phyloP scores from a whole-genome alignment of 2,329 filamentous ascomycete genomes.

The Nemania sp. region DNA sequence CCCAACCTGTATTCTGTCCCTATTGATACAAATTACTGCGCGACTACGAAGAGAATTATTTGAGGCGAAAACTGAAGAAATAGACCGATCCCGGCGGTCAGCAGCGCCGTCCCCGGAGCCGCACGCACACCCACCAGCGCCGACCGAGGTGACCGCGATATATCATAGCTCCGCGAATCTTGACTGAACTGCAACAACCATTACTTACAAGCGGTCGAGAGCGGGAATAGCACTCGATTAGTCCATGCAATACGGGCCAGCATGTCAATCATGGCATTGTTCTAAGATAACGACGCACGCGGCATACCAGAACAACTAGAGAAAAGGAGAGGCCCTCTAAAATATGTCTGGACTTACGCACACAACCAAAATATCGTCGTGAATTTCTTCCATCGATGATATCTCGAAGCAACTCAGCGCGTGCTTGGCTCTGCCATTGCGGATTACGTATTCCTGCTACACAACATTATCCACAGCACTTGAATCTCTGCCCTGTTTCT shows the following conservation, averaged over 20 bases:
- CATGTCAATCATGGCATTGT: not conserved
- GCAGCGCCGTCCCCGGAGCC: slow-evolving; percentile 33
- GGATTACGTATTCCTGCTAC: not conserved
- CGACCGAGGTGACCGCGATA: slow-evolving; percentile 9
- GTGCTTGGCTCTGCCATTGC: not conserved
- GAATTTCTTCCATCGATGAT: not conserved
- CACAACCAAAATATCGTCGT: not conserved
- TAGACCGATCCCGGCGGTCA: slow-evolving; percentile 26
- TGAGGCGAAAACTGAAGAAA: not conserved
- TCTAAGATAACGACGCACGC: not conserved
- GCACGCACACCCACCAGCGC: slow-evolving; percentile 15
- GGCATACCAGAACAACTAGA: no score
- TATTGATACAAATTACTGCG: slow-evolving; percentile 3
- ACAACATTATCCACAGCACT: not conserved
- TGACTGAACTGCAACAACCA: no score
- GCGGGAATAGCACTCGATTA: not conserved
- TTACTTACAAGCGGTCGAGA: no score
- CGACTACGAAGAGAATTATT: not conserved
- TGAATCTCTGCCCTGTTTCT: not conserved
- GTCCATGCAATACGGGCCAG: not conserved
- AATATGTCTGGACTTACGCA: not conserved
- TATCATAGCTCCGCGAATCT: no score
- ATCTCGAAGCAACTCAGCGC: not conserved
- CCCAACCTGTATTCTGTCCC: not conserved
- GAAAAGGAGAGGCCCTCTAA: no score